Evolutionary conservation across 1,284 basidiomycete genomes (phyloP), one percentile per base, ranked within the genome.

Genomic region (Ustilago tritici): DNA sequence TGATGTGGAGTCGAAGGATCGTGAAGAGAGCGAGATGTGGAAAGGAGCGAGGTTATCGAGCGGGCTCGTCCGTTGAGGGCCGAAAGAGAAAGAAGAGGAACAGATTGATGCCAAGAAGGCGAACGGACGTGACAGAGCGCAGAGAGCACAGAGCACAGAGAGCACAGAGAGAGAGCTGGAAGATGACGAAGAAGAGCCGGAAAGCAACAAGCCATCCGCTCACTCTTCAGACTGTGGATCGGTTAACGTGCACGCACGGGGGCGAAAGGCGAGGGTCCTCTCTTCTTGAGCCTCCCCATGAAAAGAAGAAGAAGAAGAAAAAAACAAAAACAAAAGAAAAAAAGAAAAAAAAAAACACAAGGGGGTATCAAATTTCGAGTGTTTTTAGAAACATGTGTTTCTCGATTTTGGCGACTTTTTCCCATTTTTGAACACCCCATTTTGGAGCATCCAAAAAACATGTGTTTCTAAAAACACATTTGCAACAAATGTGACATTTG

Each of bases 41-140:
- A 14, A 38, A 47, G 4, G 38, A 53, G 19, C 17, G 35, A 60
- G 49, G 19, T 32, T 6, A 58, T 9, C 36, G 10, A 32, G 35
- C 12, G 19, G 38, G 36, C 58, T 28, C 58, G 58, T 60, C 58
- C 28, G 49, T 52, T 40, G 47, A 52, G 58, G 34, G 36, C 47
- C 49, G 53, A 62, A 43, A 23, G 19, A n/a, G 19, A 19, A 55
- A 19, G 40, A 47, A 49, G 47, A 52, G 31, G 32, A 52, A 35
- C 17, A 32, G 55, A 46, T 50, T 43, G 55, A 46, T 50, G 49
- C 49, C 49, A 50, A 50, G 49, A 50, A 50, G 49, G 49, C 49
- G 49, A 50, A 50, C 28, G 49, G 28, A 50, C 49, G 46, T 46
- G 41, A 46, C 41, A 49, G 46, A 23, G 46, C n/a, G 1, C 12